Percentiles rank a stretch among this genome's conserved stretches.
phyloP scores from a whole-genome alignment of 2,329 filamentous ascomycete genomes.

The Claviceps arundinis region DNA sequence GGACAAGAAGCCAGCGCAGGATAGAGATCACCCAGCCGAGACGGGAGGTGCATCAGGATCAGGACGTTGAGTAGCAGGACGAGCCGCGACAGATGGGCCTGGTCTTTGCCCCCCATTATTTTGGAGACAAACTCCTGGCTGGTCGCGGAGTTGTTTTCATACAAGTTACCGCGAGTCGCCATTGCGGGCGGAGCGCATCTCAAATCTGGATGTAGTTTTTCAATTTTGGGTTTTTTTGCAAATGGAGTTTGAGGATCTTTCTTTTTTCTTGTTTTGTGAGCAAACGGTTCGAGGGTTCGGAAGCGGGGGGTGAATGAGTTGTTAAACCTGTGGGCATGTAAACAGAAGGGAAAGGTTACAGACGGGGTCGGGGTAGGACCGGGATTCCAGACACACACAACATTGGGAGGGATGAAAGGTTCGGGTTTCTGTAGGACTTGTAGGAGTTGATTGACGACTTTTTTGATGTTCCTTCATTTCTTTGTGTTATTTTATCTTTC shows the following conservation, averaged over 20 bases:
- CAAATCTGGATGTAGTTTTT: constrained; percentile 25
- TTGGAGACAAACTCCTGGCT: neutral
- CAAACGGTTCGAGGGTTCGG: constrained; percentile 3
- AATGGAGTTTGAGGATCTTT: constrained; percentile 23
- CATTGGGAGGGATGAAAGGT: neutral
- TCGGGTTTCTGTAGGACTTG: constrained; percentile 8
- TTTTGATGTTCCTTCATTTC: neutral
- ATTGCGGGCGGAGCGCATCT: constrained; percentile 4
- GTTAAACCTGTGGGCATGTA: constrained; percentile 9
- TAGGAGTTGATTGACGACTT: constrained; percentile 11
- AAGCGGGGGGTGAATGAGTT: constrained; percentile 5
- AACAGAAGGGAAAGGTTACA: constrained; percentile 6
- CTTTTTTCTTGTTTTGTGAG: neutral
- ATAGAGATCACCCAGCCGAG: constrained; percentile 43
- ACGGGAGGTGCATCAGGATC: constrained; percentile 32
- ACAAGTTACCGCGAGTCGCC: constrained; percentile 1
- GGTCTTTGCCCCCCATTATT: neutral
- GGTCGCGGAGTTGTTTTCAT: constrained; percentile 3
- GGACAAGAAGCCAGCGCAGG: constrained; percentile 56
- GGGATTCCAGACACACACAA: neutral
- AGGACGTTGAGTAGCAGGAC: constrained; percentile 14
- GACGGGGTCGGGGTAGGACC: neutral
- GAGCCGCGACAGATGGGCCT: constrained; percentile 1
- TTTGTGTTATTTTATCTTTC: neutral
- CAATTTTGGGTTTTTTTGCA: constrained; percentile 24